Base-by-base conservation (phyloP, 805 yeast genomes). In the Tetrapisispora phaffii region DNA sequence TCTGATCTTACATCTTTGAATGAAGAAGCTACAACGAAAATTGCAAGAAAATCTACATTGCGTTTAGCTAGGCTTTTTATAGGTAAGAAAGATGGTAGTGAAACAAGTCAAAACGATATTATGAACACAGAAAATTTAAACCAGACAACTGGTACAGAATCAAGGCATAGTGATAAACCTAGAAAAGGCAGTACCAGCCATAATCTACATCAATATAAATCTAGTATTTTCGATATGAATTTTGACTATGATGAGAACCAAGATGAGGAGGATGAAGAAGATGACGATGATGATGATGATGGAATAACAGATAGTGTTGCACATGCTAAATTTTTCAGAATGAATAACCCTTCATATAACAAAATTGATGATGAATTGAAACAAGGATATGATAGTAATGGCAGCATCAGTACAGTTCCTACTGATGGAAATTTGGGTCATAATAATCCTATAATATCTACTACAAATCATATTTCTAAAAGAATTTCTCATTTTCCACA, bases 261-360 rank as follows among this genome's bases (percentile, higher is more conserved):
- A 3, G 63, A 59, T 19, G 62, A 61, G 17, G 63, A 58, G 31
- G 64, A 60, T 29, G 66, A 62, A 15, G 67, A 62, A 20, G 64
- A 60, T 17, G 63, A 55, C 13, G 63, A 58, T 6, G 46, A 47
- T 12, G 63, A 60, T 19, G 62, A 59, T 7, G 60, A 54, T 34
- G 59, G 50, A 9, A 51, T 49, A 21, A 50, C 50, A 26, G 47
- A 48, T n/a, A 37, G 39, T 10, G 47, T 54, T 26, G 33, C 54
- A 24, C 52, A 49, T 21, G 53, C 58, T 1, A 52, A 53, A 34
- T 59, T 59, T 45, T 56, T 57, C 36, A 57, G 56, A 34, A 34
- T 57, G 20, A 51, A 54, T 36, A 32, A 42, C 17, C 34, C 34
- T 9, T 24, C 37, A 4, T 19, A 23, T 42, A 35, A 20, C 17